Evolutionary conservation across 139 green algal species (phyloP), one percentile per base, ranked within the genome.

Genomic region (Closterium sp.): DNA sequence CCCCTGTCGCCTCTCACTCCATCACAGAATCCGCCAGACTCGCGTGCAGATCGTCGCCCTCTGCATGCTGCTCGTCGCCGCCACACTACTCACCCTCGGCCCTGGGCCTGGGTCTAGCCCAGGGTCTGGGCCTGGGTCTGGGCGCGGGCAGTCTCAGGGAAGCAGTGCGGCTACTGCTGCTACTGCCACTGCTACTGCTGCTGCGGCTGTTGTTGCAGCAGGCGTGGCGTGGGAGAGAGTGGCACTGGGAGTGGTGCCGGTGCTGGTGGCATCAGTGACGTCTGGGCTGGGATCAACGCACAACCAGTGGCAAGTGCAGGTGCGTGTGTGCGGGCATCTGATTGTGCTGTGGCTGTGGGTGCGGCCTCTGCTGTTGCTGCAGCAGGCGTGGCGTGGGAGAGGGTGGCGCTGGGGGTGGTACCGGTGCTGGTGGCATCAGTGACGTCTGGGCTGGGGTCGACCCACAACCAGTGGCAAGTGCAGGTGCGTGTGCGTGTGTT

Each of bases 271-370:
- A 5, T 94, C 92, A 2, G 34, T 90, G 11, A 32, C 92, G 1
- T 94, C 92, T 31, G 92, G 92, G 28, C 32, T 94, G 24, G 92
- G 31, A 27, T 94, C 92, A 0, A 91, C 92, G 1, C 13, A 93
- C 70, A 95, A 92, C 90, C 92, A 94, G 86, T 89, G 85, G 90
- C 30, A 28, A 31, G 29, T 95, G 42, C 92, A 94, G 92, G 92
- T 93, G 50, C n/a, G 85, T 92, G 38, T 50, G 38, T n/a, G n/a
- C n/a, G n/a, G n/a, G n/a, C n/a, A n/a, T n/a, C n/a, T n/a, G n/a
- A n/a, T n/a, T n/a, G n/a, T n/a, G n/a, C n/a, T n/a, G n/a, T n/a
- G n/a, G n/a, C n/a, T n/a, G n/a, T n/a, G n/a, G 38, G 7, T 11
- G 38, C 38, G 4, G 38, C 38, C 0, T 7, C 38, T 7, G 38